Percentiles rank a stretch among this genome's conserved stretches.
phyloP scores from a whole-genome alignment of 805 yeast species.

The Barnettozyma pratensis region DNA sequence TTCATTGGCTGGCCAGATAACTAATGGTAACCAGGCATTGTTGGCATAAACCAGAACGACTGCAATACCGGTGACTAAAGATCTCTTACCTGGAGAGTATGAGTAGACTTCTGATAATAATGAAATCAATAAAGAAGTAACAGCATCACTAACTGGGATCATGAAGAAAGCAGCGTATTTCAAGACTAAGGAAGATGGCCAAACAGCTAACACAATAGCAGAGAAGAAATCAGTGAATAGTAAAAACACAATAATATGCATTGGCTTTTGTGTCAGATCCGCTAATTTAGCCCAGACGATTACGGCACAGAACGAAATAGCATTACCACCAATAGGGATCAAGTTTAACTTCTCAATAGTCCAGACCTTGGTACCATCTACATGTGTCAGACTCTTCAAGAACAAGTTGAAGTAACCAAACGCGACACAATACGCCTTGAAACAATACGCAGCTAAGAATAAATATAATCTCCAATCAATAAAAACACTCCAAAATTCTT shows the following conservation, averaged over 20 bases:
- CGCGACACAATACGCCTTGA: slow-evolving; percentile 6
- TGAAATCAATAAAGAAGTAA: slow-evolving; percentile 8
- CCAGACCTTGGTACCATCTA: slow-evolving; percentile 31
- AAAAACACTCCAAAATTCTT: neutral
- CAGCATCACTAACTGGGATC: slow-evolving; percentile 7
- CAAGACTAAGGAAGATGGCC: slow-evolving; percentile 6
- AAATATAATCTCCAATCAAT: slow-evolving; percentile 8
- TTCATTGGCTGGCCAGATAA: slow-evolving; percentile 40
- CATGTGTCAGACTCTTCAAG: slow-evolving; percentile 29
- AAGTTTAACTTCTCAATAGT: slow-evolving; percentile 3
- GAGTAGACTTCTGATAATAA: slow-evolving; percentile 11
- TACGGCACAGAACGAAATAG: slow-evolving; percentile 6
- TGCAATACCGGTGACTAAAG: slow-evolving; percentile 35
- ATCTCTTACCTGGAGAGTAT: slow-evolving; percentile 33
- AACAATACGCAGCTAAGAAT: slow-evolving; percentile 10
- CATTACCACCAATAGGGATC: slow-evolving; percentile 11
- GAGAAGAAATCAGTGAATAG: slow-evolving; percentile 2
- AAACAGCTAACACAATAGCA: slow-evolving; percentile 7
- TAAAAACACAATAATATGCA: neutral
- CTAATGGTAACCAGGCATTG: slow-evolving; percentile 37
- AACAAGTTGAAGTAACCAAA: slow-evolving; percentile 41
- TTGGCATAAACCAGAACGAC: slow-evolving; percentile 38
- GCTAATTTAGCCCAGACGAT: slow-evolving; percentile 7
- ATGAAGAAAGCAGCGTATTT: slow-evolving; percentile 13
- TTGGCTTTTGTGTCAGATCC: slow-evolving; percentile 9